Percentiles rank a stretch among this genome's conserved stretches.
Evolutionary conservation across 2,329 filamentous ascomycete species (phyloP).

Genomic region (Pseudogymnoascus sp.): DNA sequence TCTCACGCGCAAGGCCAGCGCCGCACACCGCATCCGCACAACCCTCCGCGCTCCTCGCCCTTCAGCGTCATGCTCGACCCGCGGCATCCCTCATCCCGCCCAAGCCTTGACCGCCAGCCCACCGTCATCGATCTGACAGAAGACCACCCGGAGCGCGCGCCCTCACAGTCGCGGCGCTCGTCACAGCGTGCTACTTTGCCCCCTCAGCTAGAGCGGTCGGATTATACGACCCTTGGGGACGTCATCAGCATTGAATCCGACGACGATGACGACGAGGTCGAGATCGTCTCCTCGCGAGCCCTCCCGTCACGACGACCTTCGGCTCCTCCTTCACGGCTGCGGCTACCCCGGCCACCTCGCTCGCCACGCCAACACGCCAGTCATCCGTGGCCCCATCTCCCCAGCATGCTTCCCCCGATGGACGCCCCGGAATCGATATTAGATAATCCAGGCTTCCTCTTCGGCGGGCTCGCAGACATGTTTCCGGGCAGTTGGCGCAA

Average conservation of each 20-base stretch:
- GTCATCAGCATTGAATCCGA: constrained; percentile 1
- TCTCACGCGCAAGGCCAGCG: not conserved
- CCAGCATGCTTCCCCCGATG: not conserved
- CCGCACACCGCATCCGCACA: constrained; percentile 1
- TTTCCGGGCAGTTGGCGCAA: not conserved
- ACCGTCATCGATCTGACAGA: constrained; percentile 8
- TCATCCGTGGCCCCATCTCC: not conserved
- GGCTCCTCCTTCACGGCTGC: not conserved
- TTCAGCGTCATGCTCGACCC: constrained; percentile 4
- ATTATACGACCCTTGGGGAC: not conserved
- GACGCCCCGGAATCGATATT: not conserved
- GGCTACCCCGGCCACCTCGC: not conserved
- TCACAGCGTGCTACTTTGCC: not conserved
- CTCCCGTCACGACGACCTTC: not conserved
- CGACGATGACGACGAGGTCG: constrained; percentile 3
- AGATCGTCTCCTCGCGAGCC: not conserved
- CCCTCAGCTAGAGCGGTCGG: not conserved
- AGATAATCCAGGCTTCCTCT: not conserved
- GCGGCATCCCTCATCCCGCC: not conserved
- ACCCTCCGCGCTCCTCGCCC: not conserved
- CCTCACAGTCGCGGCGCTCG: constrained; percentile 5
- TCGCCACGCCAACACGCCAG: not conserved
- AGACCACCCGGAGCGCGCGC: not conserved
- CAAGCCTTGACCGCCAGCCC: not conserved
- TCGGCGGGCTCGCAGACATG: not conserved